A percentile compares a stretch with the other conserved stretches of the same genome.
phyloP scores from a whole-genome alignment of 2,329 filamentous ascomycete genomes.

The Elsinoe australis region DNA sequence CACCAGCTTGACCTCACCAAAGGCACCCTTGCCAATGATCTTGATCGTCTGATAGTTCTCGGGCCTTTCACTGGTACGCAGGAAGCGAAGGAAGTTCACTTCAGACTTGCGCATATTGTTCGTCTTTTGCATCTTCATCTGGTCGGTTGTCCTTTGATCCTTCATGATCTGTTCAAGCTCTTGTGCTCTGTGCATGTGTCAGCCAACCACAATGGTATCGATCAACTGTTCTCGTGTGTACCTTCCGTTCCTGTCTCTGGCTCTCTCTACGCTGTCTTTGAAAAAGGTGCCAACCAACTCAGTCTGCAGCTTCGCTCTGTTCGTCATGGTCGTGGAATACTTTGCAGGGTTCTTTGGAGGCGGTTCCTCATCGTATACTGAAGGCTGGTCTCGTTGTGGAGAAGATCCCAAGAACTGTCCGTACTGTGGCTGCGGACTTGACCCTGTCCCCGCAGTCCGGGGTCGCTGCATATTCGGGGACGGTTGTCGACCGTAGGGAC shows the following conservation, averaged over 20 bases:
- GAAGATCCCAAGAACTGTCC: conserved; percentile 61
- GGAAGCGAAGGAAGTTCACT: conserved; percentile 85
- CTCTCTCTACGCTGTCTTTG: conserved; percentile 95
- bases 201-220: too few relatives aligned
- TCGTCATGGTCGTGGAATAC: conserved; percentile 79
- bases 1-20: conserved; percentile 95
- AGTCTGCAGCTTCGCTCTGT: conserved; percentile 59
- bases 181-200: conserved; percentile 58
- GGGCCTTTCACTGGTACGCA: conserved; percentile 85
- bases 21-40: conserved; percentile 97
- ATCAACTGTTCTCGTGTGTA: too few relatives aligned
- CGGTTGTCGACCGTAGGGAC: conserved; percentile 59
- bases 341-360: conserved; percentile 75
- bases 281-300: conserved; percentile 72
- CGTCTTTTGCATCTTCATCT: conserved; percentile 76
- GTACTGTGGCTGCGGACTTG: conserved; percentile 46
- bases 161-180: conserved; percentile 82
- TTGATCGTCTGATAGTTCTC: conserved; percentile 95
- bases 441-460: conserved; percentile 61
- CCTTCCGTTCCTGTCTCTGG: conserved; percentile 59
- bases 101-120: conserved; percentile 80
- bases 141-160: conserved; percentile 65
- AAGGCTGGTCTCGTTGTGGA: conserved; percentile 34
- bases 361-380: conserved; percentile 54
- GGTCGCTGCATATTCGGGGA: conserved; percentile 66